phyloP scores from a whole-genome alignment of 495 filamentous ascomycete genomes.

The Evansstolkia leycettana region DNA sequence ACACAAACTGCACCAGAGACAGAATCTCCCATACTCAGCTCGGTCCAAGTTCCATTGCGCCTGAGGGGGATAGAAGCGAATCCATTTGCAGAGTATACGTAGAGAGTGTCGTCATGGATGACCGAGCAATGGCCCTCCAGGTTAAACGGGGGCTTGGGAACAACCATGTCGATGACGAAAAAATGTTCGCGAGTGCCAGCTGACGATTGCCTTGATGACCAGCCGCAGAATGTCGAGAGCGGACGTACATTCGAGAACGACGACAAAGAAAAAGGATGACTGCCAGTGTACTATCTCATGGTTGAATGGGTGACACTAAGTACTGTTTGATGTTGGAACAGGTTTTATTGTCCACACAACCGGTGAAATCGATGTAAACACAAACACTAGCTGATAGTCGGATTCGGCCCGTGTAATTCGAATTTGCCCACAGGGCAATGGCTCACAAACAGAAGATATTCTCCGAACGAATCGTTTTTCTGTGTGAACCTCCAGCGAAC shows the following conservation, averaged over 20 bases:
- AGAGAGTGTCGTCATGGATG: slow-evolving; percentile 73
- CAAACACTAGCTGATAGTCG: no score
- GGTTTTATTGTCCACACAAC: no score
- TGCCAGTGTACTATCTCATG: slow-evolving; percentile 30
- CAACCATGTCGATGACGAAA: slow-evolving; percentile 33
- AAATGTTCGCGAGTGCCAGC: slow-evolving; percentile 18
- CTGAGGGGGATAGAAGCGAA: slow-evolving; percentile 64
- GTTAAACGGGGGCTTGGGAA: slow-evolving; percentile 50
- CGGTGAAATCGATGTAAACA: no score
- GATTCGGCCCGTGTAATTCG: no score
- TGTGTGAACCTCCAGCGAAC: no score
- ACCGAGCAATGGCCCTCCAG: slow-evolving; percentile 72
- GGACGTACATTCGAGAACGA: slow-evolving; percentile 2
- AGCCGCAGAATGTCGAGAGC: slow-evolving; percentile 13
- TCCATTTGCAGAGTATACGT: slow-evolving; percentile 63
- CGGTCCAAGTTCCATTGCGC: slow-evolving; percentile 58
- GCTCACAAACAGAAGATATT: no score
- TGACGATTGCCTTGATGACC: slow-evolving; percentile 15
- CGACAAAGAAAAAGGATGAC: slow-evolving; percentile 11
- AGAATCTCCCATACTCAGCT: slow-evolving; percentile 46
- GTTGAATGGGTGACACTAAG: not conserved
- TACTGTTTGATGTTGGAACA: no score
- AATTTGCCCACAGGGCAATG: no score
- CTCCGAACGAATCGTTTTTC: no score
- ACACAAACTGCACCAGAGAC: slow-evolving; percentile 73